A percentile compares a stretch with the other conserved stretches of the same genome.
Evolutionary conservation across 345 rosid species (phyloP).

Genomic region (Corymbia maculata): DNA sequence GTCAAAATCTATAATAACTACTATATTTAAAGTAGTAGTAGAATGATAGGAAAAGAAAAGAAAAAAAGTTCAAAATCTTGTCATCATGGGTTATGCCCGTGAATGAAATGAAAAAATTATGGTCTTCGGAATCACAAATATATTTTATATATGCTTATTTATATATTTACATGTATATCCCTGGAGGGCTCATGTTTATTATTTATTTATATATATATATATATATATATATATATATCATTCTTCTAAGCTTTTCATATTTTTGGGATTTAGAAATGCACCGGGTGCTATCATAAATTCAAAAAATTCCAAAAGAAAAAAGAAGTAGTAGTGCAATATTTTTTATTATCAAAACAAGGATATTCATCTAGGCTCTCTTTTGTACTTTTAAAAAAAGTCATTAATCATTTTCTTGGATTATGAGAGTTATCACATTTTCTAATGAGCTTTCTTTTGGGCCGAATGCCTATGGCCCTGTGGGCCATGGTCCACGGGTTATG

Average conservation of each 20-base stretch:
- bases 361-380: background rate
- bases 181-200: too few species aligned
- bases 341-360: background rate
- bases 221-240: too few species aligned
- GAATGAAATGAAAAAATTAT: too few species aligned
- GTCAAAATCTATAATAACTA: background rate
- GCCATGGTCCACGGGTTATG: background rate
- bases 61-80: background rate
- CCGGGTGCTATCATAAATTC: background rate
- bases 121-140: too few species aligned
- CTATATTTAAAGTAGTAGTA: background rate
- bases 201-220: too few species aligned
- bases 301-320: too few species aligned
- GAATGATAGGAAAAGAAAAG: background rate
- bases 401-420: background rate
- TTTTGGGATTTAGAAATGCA: too few species aligned
- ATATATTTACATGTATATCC: background rate
- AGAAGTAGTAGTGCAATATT: background rate
- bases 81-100: background rate
- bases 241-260: too few species aligned
- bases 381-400: background rate
- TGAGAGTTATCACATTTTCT: background rate
- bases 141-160: too few species aligned
- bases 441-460: background rate
- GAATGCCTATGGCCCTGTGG: background rate